Evolutionary conservation across 1,284 basidiomycete genomes (phyloP).

Genomic region (Leccinum pachyderme): DNA sequence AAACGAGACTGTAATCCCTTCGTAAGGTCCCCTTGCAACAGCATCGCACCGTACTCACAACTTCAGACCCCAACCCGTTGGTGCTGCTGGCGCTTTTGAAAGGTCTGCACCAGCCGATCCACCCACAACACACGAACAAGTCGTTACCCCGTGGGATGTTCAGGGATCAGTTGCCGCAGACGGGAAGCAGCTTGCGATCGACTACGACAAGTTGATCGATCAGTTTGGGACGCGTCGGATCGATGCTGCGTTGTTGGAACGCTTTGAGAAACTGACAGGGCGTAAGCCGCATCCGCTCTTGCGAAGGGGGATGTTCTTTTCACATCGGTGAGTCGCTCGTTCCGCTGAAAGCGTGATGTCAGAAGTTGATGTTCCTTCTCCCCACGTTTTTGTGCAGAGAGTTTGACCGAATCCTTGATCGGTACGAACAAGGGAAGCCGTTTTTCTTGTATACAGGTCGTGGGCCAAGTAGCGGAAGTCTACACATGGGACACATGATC

Average conservation of each 20-base stretch:
- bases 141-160: slow-evolving; percentile 98
- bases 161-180: slow-evolving; percentile 88
- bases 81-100: background rate
- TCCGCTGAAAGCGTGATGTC: background rate
- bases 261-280: slow-evolving; percentile 93
- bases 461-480: slow-evolving; percentile 93
- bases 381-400: slow-evolving; percentile 54
- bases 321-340: slow-evolving; percentile 73
- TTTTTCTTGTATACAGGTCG: slow-evolving; percentile 99
- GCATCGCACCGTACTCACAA: background rate
- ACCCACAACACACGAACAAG: slow-evolving; percentile 59
- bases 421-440: slow-evolving; percentile 95
- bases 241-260: slow-evolving; percentile 74
- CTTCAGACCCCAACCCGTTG: slow-evolving; percentile 14
- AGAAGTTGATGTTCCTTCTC: background rate
- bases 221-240: slow-evolving; percentile 93
- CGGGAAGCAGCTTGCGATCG: slow-evolving; percentile 88
- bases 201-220: slow-evolving; percentile 94
- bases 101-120: slow-evolving; percentile 20
- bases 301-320: slow-evolving; percentile 95
- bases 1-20: slow-evolving; percentile 17
- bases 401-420: slow-evolving; percentile 90
- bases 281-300: slow-evolving; percentile 89
- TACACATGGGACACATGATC: slow-evolving; percentile 98
- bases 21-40: slow-evolving; percentile 14